Base-by-base conservation (phyloP, 2,329 filamentous ascomycete species). In the Phaeophleospora eucalypticola region DNA sequence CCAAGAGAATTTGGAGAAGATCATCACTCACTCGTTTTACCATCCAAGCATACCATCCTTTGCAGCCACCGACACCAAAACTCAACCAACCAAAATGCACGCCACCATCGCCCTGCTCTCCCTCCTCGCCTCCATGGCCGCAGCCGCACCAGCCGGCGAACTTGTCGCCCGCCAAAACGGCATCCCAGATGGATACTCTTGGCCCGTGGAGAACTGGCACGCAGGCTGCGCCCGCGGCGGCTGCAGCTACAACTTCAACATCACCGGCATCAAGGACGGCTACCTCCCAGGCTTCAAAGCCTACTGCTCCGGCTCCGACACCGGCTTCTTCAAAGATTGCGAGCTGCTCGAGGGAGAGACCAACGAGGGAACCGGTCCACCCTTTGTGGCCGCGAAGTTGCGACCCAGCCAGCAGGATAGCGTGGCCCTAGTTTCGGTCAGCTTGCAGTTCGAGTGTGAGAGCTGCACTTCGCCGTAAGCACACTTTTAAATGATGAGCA, bases 171-270 rank as follows among this genome's bases (percentile, higher is more conserved):
- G n/a, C n/a, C n/a, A n/a, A n/a, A 35, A 36, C 9, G 41, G 20
- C n/a, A 33, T 46, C 24, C 48, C 48, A 33, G 27, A 18, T 8
- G 27, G 17, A 27, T 50, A 50, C 39, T 16, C 24, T 16, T 50
- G 48, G 48, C 17, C 29, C 35, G 43, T 50, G 7, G 36, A 17
- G 19, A 36, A 43, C 39, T 51, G 48, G 48, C 19, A 43, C 40
- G 48, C 45, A 24, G 45, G 41, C 43, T 52, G 49, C 18, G 33
- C 37, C 14, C 21, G 33, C 19, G 12, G 29, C 15, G 48, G 48
- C 32, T 48, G 49, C 41, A 36, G 2, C 24, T 52, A 52, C 49
- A 29, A 48, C 41, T 52, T 52, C 49, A 52, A 52, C 41, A 38
- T 52, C 14, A 47, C 44, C 14, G 48, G 44, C 2, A 10, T 16